phyloP scores from a whole-genome alignment of 2,329 filamentous ascomycete genomes.

The Cephalotrichum gorgonifer region DNA sequence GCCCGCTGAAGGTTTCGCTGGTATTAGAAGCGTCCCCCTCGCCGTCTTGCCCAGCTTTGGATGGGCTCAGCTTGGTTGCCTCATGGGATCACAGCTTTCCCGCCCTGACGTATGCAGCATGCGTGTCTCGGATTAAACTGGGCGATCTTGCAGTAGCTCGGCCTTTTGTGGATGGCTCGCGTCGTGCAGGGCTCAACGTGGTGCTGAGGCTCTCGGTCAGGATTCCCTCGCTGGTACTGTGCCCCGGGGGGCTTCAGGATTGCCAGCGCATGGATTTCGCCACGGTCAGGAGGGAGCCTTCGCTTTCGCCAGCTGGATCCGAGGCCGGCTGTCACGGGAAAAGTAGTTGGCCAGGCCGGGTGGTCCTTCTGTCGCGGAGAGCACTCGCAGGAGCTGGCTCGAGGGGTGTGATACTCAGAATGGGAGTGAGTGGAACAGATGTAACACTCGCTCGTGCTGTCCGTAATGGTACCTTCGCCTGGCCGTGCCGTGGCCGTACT shows the following conservation, averaged over 20 bases:
- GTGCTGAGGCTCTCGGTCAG: not conserved
- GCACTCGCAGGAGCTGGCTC: not conserved
- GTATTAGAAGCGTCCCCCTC: too few species aligned
- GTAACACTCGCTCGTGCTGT: not conserved
- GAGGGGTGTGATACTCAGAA: too few species aligned
- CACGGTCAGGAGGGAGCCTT: not conserved
- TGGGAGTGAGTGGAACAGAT: too few species aligned
- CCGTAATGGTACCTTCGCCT: not conserved
- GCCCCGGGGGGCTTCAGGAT: too few species aligned
- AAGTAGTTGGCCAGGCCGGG: not conserved
- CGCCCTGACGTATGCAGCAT: not conserved
- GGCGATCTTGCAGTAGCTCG: not conserved
- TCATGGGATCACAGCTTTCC: not conserved
- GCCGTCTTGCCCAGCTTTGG: too few species aligned
- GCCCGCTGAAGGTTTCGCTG: not conserved
- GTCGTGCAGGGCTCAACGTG: not conserved
- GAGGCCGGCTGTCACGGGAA: too few species aligned
- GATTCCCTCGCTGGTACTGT: not conserved
- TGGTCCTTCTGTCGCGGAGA: not conserved
- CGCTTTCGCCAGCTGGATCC: too few species aligned
- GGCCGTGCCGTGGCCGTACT: not conserved
- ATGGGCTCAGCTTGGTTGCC: not conserved
- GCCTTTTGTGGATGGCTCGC: not conserved
- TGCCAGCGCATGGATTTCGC: slow-evolving; percentile 3
- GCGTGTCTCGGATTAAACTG: not conserved